phyloP scores from a whole-genome alignment of 2,329 filamentous ascomycete species.

The Trichothecium sympodiale region DNA sequence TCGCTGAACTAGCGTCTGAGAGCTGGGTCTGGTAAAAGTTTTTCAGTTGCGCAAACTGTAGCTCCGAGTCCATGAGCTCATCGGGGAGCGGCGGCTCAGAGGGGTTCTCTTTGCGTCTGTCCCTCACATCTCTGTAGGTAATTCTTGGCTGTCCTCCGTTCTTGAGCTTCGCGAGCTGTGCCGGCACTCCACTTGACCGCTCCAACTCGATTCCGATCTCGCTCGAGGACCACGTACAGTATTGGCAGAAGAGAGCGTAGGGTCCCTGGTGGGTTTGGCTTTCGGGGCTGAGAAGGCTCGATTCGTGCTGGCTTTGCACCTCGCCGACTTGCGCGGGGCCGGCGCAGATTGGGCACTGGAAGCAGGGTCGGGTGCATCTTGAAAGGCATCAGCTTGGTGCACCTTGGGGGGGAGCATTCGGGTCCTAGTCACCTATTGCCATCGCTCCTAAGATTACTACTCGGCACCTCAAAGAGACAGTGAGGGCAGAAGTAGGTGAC shows the following conservation, averaged over 20 bases:
- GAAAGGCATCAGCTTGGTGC: conserved; percentile 7
- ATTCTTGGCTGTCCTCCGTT: conserved; percentile 44
- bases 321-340: conserved; percentile 67
- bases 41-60: conserved; percentile 64
- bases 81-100: conserved; percentile 26
- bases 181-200: conserved; percentile 74
- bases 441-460: conserved; percentile 82
- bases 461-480: conserved; percentile 92
- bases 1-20: conserved; percentile 44
- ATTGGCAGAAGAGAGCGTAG: conserved; percentile 75
- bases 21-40: conserved; percentile 76
- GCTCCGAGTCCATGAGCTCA: conserved; percentile 47
- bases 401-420: neutral
- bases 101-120: conserved; percentile 36
- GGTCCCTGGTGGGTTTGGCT: conserved; percentile 29
- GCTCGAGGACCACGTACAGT: conserved; percentile 85
- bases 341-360: conserved; percentile 84
- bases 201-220: conserved; percentile 88
- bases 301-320: conserved; percentile 45
- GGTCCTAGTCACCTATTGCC: conserved; percentile 64
- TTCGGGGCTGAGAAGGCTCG: conserved; percentile 32
- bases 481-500: conserved; percentile 92
- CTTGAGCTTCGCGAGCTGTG: conserved; percentile 63
- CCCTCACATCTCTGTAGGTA: conserved; percentile 38
- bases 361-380: conserved; percentile 89